Evolutionary conservation across 306 rosid species (phyloP), one percentile per base, ranked within the genome.

Genomic region (Fragaria iinumae): DNA sequence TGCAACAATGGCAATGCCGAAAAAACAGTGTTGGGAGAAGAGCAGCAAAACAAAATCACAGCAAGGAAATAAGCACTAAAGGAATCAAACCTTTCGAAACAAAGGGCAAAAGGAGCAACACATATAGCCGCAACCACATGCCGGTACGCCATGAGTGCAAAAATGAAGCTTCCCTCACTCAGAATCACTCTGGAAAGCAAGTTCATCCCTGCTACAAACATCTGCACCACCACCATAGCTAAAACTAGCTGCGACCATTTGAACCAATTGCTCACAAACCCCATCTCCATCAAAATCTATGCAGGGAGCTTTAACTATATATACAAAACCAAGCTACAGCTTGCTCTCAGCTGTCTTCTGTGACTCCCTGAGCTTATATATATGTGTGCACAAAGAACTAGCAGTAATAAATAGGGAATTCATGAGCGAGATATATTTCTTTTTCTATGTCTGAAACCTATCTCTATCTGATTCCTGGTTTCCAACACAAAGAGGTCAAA

Each of bases 61-160:
- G 77, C 45, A 60, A 71, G n/a, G 25, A 3, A 32, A 29, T 9
- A 44, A 17, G 36, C 59, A 11, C 1, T 12, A 71, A 64, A 67
- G 27, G 8, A 1, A 43, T 17, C 0, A 38, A 56, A 83, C 96
- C 92, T 86, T 80, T 93, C 93, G 44, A 87, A 80, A 52, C 73
- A 86, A 47, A 90, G 77, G 16, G 93, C 97, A 69, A 90, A 83
- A 11, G 96, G 92, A 7, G 86, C 89, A 73, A 92, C 92, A 74
- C 86, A 86, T 3, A 93, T 2, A 4, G 96, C 86, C 23, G 90
- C 93, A 72, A 93, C 90, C 14, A 77, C 4, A 12, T 89, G 90
- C 7, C 94, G 85, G 71, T 93, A 90, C 0, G 89, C 81, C 78
- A 87, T 66, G 69, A 90, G 89, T 9, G 94, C 77, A 70, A 89